Evolutionary conservation across 2,329 filamentous ascomycete genomes (phyloP).

Genomic region (Chaetomium globosum): DNA sequence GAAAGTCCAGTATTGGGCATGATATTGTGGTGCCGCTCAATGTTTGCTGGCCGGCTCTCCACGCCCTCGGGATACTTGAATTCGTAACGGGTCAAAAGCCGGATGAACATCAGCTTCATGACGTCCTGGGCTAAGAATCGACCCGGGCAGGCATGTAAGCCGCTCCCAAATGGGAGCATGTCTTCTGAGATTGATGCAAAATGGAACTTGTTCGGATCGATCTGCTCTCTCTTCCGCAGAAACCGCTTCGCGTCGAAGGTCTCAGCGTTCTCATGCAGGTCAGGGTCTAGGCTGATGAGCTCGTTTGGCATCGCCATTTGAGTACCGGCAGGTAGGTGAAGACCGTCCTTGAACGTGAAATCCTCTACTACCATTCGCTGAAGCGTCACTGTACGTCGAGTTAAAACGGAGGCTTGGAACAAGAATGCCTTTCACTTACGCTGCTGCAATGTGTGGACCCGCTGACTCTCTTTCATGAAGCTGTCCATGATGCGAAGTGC

Average conservation of each 20-base stretch:
- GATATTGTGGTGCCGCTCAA: not conserved
- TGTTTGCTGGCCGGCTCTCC: not conserved
- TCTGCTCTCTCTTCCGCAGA: not conserved
- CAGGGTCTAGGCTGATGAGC: not conserved
- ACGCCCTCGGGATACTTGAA: not conserved
- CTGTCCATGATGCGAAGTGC: constrained; percentile 24
- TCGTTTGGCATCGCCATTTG: not conserved
- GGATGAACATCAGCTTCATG: not conserved
- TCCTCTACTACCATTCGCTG: not conserved
- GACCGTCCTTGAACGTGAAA: not conserved
- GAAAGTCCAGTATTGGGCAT: not conserved
- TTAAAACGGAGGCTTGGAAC: too few species aligned
- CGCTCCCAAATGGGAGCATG: not conserved
- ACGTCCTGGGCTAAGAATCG: not conserved
- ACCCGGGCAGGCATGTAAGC: not conserved
- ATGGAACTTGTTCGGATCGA: constrained; percentile 1
- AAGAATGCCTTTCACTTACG: not conserved
- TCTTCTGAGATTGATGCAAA: not conserved
- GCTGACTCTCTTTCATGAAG: constrained; percentile 4
- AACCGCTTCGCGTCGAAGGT: not conserved
- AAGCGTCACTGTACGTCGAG: not conserved
- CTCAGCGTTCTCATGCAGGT: not conserved
- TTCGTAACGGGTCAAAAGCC: not conserved
- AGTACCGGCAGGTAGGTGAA: not conserved
- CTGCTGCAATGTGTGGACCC: not conserved